These are phyloP conservation scores for Ganoderma leucocontextum DNA, from an alignment of 1,284 basidiomycete species.

Conservation along the genomic window DNA sequence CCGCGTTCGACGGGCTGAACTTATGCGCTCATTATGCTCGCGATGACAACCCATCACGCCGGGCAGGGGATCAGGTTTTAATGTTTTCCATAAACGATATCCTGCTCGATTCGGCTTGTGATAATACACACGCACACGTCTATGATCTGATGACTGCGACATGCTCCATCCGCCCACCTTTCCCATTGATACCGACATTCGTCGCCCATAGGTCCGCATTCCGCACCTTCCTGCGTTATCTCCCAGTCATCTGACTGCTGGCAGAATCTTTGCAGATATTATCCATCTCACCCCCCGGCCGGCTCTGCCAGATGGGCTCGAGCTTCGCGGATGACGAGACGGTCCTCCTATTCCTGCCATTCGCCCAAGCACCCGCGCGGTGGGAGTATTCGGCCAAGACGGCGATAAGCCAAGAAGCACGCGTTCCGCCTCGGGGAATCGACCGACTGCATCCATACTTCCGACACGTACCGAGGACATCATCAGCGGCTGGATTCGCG, in stretches of 20 bases:
- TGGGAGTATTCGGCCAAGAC: constrained; percentile 23
- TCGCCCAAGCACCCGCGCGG: constrained; percentile 2
- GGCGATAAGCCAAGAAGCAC: constrained; percentile 30
- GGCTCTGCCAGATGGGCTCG: constrained; percentile 21
- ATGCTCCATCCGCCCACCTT: constrained; percentile 30
- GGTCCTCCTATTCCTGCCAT: constrained; percentile 3
- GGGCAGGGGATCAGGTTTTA: constrained; percentile 38
- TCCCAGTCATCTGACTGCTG: constrained; percentile 42
- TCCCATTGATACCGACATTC: constrained; percentile 33
- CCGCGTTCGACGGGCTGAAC: constrained; percentile 9
- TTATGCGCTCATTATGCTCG: constrained; percentile 5
- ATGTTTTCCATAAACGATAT: constrained; percentile 40
- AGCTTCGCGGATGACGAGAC: constrained; percentile 34
- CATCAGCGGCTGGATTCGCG: constrained; percentile 4
- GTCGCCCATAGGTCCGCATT: constrained; percentile 36
- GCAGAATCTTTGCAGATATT: constrained; percentile 26
- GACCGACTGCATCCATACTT: constrained; percentile 14
- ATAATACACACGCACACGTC: constrained; percentile 42
- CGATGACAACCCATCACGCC: constrained; percentile 21
- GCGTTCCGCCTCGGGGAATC: constrained; percentile 9
- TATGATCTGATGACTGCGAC: constrained; percentile 42
- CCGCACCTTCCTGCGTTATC: constrained; percentile 41
- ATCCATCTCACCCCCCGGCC: constrained; percentile 19
- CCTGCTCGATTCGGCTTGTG: constrained; percentile 38
- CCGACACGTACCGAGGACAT: constrained; percentile 6